Percentiles rank a stretch among this genome's conserved stretches.
Conservation (phyloP, 306 rosid genomes). For the Coriaria nepalensis region DNA sequence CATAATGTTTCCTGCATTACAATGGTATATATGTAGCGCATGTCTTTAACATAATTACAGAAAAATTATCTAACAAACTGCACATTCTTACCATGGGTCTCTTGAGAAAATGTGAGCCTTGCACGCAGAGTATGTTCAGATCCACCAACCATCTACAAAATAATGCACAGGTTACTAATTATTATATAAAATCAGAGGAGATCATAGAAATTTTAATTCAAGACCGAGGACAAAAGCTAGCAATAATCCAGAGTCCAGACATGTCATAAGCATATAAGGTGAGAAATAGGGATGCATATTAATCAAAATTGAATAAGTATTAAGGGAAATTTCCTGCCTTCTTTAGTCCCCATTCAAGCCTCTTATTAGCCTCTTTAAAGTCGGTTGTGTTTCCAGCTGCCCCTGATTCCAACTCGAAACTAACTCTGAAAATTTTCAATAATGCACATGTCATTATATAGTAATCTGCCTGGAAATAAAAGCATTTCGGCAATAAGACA, state of each 20-base stretch:
- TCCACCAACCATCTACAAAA: constrained; percentile 78
- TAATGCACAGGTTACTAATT: constrained; percentile 14
- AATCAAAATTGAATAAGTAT: not conserved
- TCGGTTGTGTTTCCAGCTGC: constrained; percentile 76
- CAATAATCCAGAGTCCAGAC: too few relatives aligned
- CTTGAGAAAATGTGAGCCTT: constrained; percentile 74
- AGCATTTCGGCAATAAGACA: not conserved
- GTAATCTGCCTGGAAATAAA: not conserved
- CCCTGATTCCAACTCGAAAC: constrained; percentile 81
- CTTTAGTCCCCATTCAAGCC: constrained; percentile 79
- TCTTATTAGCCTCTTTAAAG: constrained; percentile 70
- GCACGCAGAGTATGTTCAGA: constrained; percentile 82
- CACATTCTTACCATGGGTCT: constrained; percentile 46
- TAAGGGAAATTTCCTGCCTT: constrained; percentile 34
- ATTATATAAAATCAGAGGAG: too few relatives aligned
- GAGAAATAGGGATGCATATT: not conserved
- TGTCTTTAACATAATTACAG: not conserved
- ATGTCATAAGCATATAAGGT: constrained; percentile 2
- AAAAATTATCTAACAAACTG: not conserved
- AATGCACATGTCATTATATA: not conserved
- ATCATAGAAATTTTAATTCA: too few relatives aligned
- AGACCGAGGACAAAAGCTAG: too few relatives aligned
- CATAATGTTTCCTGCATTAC: constrained; percentile 57
- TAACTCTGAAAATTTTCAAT: constrained; percentile 39
- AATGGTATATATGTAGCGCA: constrained; percentile 3